These are phyloP conservation scores for Ceratocystis huliohia DNA, from an alignment of 2,329 filamentous ascomycete species.

Conservation along the genomic window DNA sequence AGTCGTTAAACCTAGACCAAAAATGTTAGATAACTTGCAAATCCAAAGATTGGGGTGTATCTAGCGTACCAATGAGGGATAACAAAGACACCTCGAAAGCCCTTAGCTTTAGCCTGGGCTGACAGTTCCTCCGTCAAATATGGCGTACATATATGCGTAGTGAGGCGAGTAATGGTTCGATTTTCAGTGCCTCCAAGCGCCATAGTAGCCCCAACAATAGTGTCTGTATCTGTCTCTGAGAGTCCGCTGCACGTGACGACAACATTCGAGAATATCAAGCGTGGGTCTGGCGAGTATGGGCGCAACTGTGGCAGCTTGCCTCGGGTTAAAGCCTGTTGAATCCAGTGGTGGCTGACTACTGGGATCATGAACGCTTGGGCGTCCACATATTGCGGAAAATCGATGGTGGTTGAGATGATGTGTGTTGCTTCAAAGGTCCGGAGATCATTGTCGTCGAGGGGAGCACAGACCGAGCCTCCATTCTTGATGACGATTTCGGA, in stretches of 20 bases:
- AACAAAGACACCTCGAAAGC: conserved; percentile 65
- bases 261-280: conserved; percentile 78
- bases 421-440: conserved; percentile 40
- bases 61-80: conserved; percentile 71
- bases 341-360: conserved; percentile 73
- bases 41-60: neutral
- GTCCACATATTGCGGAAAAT: conserved; percentile 76
- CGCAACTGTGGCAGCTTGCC: conserved; percentile 63
- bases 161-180: conserved; percentile 55
- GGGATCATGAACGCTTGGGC: conserved; percentile 67
- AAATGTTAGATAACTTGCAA: neutral
- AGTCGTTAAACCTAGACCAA: conserved; percentile 73
- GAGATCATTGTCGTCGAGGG: conserved; percentile 37
- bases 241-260: conserved; percentile 73
- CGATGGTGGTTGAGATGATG: conserved; percentile 59
- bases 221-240: conserved; percentile 75
- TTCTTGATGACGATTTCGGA: conserved; percentile 35
- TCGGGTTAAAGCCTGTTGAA: conserved; percentile 55
- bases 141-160: conserved; percentile 82
- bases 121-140: conserved; percentile 63
- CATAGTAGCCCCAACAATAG: conserved; percentile 77
- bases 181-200: conserved; percentile 79
- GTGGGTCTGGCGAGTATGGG: conserved; percentile 79
- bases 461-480: conserved; percentile 39
- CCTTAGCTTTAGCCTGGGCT: conserved; percentile 47